phyloP scores from a whole-genome alignment of 2,329 filamentous ascomycete species.

The Orbilia quercus region DNA sequence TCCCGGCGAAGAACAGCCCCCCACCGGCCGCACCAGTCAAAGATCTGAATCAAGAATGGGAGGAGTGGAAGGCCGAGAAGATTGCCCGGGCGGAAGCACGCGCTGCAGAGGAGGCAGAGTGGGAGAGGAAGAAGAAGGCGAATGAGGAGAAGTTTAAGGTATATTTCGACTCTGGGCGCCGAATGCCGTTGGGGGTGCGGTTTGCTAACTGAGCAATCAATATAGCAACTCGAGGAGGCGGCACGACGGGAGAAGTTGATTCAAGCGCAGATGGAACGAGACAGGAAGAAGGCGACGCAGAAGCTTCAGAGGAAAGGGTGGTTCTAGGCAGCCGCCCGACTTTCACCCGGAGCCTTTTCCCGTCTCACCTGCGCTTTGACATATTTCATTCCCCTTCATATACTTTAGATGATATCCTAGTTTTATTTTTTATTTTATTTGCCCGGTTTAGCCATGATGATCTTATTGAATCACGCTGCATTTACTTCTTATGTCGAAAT shows the following conservation, averaged over 20 bases:
- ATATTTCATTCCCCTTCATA: conserved; percentile 1
- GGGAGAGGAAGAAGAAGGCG: conserved; percentile 50
- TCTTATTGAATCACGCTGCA: background rate
- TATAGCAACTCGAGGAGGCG: conserved; percentile 33
- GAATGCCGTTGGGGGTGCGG: background rate
- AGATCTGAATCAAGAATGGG: conserved; percentile 43
- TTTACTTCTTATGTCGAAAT: background rate
- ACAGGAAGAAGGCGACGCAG: conserved; percentile 37
- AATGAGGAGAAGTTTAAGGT: conserved; percentile 53
- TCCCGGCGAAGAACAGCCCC: conserved; percentile 36
- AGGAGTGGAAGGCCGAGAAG: conserved; percentile 54
- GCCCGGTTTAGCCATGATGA: conserved; percentile 37
- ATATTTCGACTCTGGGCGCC: background rate
- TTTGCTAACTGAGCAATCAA: conserved; percentile 25
- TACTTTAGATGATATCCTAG: conserved; percentile 43
- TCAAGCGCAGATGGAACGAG: conserved; percentile 30
- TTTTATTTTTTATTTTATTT: conserved; percentile 22
- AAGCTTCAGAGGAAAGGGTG: conserved; percentile 53
- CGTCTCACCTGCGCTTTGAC: background rate
- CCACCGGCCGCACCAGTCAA: conserved; percentile 29
- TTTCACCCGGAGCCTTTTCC: background rate
- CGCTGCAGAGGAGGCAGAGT: conserved; percentile 50
- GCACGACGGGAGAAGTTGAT: conserved; percentile 39
- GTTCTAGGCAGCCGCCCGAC: conserved; percentile 21
- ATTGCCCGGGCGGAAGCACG: conserved; percentile 38